Evolutionary conservation across 2,329 filamentous ascomycete species (phyloP), one percentile per base, ranked within the genome.

Genomic region (Tolypocladium guangdongense): DNA sequence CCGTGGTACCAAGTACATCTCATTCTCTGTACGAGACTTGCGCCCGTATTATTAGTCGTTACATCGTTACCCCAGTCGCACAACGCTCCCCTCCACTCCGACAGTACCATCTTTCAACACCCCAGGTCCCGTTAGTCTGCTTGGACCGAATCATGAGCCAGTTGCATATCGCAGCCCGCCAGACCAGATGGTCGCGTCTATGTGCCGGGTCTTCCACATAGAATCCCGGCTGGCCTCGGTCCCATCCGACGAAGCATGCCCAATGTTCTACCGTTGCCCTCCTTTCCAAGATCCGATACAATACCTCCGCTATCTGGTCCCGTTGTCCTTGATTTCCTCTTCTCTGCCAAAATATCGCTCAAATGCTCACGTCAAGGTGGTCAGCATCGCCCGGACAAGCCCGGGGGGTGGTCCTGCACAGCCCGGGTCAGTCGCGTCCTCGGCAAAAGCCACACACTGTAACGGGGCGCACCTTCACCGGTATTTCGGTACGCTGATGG

Each of bases 401-500:
- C 72, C 74, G 54, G 85, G 81, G 57, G 80, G 78, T 49, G 85
- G 84, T 63, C 78, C 85, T 88, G 68, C 56, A 56, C 24, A 58
- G 54, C 53, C 56, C 52, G 27, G 52, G 66, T 71, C 65, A 71
- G 68, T 63, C 60, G 54, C 56, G 57, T 54, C 54, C 52, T 58
- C 58, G 53, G 47, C 56, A 52, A 53, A 48, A 8, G 27, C 43
- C 43, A 47, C 27, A 8, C 27, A 33, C 43, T 59, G 49, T 56
- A 59, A 59, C 62, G 62, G 63, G 62, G 68, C 76, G 68, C 72
- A 78, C 75, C 74, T 77, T 77, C 72, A 78, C 71, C 75, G 81
- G 71, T 83, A 79, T 74, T 84, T 83, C 65, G 87, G 87, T 71
- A 88, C 81, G 75, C 87, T 88, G 74, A 91, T 84, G 77, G 84